Evolutionary conservation across 305 asterid genomes (phyloP), one percentile per base, ranked within the genome.

Genomic region (Salvia sclarea): DNA sequence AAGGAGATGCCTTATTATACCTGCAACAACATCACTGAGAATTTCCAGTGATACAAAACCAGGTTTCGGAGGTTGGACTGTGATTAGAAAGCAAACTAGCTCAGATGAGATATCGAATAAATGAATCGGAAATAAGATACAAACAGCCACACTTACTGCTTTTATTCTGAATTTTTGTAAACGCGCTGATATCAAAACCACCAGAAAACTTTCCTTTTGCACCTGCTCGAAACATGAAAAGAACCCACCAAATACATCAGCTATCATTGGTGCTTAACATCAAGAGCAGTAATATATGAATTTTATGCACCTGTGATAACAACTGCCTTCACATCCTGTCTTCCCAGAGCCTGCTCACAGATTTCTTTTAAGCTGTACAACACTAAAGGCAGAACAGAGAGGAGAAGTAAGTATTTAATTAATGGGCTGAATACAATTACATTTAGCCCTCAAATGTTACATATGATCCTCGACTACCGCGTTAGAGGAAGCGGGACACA

Each of bases 171-270:
- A 91, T 80, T 79, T 83, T 83, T 14, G 90, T 87, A 17, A 94
- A 91, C 4, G 97, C 92, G 55, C 82, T 75, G 61, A 95, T 91
- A 70, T 95, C 99, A 65, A 91, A 91, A 68, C 98, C 98, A 65
- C 98, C 98, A 43, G 98, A 95, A 71, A 95, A 95, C 78, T 88
- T 95, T 61, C 98, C 97, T 55, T 86, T 80, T 52, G 90, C 91
- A 76, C 99, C 99, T 94, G 88, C 76, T 79, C 84, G 67, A 61
- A 69, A 61, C 50, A 71, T 55, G 56, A 61, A 25, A 70, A 64
- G 31, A 31, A 33, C 38, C 61, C 24, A 65, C 5, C 30, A 8
- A 40, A 40, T 38, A 63, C 11, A 53, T 62, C 69, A 73, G 21
- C 9, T 22, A 71, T 38, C 66, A 64, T 45, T n/a, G 5, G 20